A percentile compares a stretch with the other conserved stretches of the same genome.
Conservation (phyloP, 495 filamentous ascomycete species). For the Annulohypoxylon stygium region DNA sequence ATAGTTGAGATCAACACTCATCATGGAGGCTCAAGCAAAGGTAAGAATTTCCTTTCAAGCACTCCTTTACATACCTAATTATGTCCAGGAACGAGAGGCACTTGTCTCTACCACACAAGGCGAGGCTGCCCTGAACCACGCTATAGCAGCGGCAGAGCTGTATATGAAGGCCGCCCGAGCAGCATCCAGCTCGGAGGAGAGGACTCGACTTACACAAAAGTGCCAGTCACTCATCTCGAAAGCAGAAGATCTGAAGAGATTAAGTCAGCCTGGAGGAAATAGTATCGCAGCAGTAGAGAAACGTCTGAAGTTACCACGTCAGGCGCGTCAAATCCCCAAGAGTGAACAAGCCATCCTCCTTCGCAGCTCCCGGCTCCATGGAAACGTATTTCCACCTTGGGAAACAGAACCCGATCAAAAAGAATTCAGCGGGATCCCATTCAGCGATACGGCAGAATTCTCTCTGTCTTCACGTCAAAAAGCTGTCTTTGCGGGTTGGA, state of each 20-base stretch:
- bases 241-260: constrained; percentile 79
- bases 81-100: constrained; percentile 71
- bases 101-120: constrained; percentile 66
- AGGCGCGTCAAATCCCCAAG: constrained; percentile 73
- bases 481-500: constrained; percentile 83
- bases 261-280: constrained; percentile 36
- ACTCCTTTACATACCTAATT: constrained; percentile 47
- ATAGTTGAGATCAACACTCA: constrained; percentile 21
- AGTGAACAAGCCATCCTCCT: constrained; percentile 84
- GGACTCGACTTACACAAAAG: constrained; percentile 69
- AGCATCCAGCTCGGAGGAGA: constrained; percentile 66
- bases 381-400: constrained; percentile 88
- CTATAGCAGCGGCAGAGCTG: constrained; percentile 79
- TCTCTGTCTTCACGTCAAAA: constrained; percentile 78
- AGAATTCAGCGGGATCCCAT: constrained; percentile 45
- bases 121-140: constrained; percentile 76
- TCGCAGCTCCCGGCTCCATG: constrained; percentile 81
- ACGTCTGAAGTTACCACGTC: constrained; percentile 61
- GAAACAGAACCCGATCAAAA: constrained; percentile 62
- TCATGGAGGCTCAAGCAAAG: constrained; percentile 60
- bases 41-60: constrained; percentile 41
- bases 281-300: constrained; percentile 42
- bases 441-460: constrained; percentile 50
- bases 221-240: constrained; percentile 73
- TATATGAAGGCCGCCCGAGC: constrained; percentile 79